Conservation (phyloP, 257 asterid genomes). For the Nicotiana paniculata region DNA sequence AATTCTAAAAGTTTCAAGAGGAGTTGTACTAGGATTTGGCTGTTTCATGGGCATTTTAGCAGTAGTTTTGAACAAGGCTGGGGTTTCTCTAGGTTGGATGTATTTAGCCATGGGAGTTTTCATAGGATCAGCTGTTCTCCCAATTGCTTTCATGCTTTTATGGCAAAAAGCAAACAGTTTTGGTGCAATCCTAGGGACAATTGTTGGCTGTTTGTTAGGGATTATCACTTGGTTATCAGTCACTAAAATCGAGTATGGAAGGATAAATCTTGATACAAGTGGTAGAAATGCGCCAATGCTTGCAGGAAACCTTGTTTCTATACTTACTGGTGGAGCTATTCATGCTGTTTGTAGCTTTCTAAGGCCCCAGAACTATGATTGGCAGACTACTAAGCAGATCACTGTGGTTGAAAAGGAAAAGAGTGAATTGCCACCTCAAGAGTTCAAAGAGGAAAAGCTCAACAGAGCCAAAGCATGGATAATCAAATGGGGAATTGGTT, state of each 20-base stretch:
- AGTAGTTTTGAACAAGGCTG: slow-evolving; percentile 71
- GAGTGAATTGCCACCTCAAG: slow-evolving; percentile 47
- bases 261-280: slow-evolving; percentile 76
- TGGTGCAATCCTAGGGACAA: slow-evolving; percentile 74
- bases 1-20: slow-evolving; percentile 65
- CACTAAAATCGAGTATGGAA: slow-evolving; percentile 63
- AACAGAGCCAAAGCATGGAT: slow-evolving; percentile 64
- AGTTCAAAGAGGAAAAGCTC: slow-evolving; percentile 64
- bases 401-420: slow-evolving; percentile 77
- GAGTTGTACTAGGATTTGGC: slow-evolving; percentile 54
- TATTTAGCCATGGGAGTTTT: slow-evolving; percentile 87
- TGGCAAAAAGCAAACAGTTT: slow-evolving; percentile 76
- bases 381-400: slow-evolving; percentile 75
- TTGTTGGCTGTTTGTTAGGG: slow-evolving; percentile 70
- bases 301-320: slow-evolving; percentile 85
- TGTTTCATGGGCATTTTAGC: slow-evolving; percentile 88
- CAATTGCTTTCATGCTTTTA: slow-evolving; percentile 88
- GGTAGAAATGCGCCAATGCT: slow-evolving; percentile 93
- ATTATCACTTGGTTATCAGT: slow-evolving; percentile 74
- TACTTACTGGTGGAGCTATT: slow-evolving; percentile 70
- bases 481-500: slow-evolving; percentile 82
- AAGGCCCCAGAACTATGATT: slow-evolving; percentile 75
- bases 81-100: slow-evolving; percentile 94
- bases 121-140: slow-evolving; percentile 83
- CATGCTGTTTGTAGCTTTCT: slow-evolving; percentile 63